phyloP scores from a whole-genome alignment of 2,329 filamentous ascomycete species.

The Westerdykella aurantiaca region DNA sequence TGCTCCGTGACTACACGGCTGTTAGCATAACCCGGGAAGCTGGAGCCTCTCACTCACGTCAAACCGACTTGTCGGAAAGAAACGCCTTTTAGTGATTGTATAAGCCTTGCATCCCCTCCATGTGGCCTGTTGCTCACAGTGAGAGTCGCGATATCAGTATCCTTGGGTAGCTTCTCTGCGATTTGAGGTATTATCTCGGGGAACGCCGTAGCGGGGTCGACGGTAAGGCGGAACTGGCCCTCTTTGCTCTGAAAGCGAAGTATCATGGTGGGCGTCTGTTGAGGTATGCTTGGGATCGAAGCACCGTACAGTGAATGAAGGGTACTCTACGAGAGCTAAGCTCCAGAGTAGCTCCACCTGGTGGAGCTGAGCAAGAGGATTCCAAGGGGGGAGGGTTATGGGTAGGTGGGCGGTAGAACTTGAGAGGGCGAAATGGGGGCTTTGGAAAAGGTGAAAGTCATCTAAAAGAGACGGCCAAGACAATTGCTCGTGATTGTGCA shows the following conservation, averaged over 20 bases:
- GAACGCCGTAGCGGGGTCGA: constrained; percentile 71
- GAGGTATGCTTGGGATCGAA: not conserved
- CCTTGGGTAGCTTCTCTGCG: constrained; percentile 54
- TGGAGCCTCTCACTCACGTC: constrained; percentile 38
- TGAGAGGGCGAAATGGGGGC: too few relatives aligned
- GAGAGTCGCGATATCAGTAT: constrained; percentile 51
- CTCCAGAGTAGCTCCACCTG: too few relatives aligned
- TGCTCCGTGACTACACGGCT: constrained; percentile 67
- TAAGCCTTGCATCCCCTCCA: constrained; percentile 51
- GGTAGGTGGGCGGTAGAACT: too few relatives aligned
- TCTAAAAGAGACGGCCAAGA: too few relatives aligned
- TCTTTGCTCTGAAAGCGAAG: constrained; percentile 84
- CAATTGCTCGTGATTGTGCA: too few relatives aligned
- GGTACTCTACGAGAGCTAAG: too few relatives aligned
- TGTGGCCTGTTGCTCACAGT: constrained; percentile 56
- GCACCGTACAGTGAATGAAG: not conserved
- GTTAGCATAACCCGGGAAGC: constrained; percentile 12
- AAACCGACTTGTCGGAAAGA: constrained; percentile 54
- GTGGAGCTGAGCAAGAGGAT: too few relatives aligned
- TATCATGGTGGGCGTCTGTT: constrained; percentile 53
- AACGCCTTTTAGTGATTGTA: constrained; percentile 50
- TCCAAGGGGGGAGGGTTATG: too few relatives aligned
- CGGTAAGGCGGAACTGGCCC: constrained; percentile 80
- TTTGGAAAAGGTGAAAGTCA: too few relatives aligned
- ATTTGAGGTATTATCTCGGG: constrained; percentile 51